Evolutionary conservation across 139 green algal genomes (phyloP).

Genomic region (Chlamydomonas asymmetrica): DNA sequence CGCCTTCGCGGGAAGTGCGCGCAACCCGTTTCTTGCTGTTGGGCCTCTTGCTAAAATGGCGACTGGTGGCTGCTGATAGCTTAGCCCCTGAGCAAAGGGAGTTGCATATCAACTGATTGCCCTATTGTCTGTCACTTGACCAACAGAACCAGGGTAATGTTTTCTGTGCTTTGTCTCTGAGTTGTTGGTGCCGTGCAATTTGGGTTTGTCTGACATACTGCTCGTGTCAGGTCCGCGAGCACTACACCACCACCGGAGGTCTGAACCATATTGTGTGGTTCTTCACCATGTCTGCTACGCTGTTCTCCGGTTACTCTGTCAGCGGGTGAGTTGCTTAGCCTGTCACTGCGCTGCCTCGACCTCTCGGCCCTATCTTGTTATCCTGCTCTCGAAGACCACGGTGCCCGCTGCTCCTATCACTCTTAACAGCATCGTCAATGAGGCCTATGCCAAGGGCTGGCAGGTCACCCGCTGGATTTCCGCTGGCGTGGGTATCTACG

Average conservation of each 20-base stretch:
- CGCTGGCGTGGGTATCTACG: slow-evolving; percentile 45
- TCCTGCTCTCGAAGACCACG: too few species aligned
- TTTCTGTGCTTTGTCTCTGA: not conserved
- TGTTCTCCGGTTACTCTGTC: slow-evolving; percentile 53
- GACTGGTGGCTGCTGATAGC: too few species aligned
- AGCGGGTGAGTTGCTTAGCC: slow-evolving; percentile 23
- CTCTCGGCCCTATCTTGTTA: not conserved
- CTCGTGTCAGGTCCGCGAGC: slow-evolving; percentile 35
- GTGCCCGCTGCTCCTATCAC: not conserved
- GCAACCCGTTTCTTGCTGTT: too few species aligned
- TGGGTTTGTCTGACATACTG: too few species aligned
- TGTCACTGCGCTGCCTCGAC: not conserved
- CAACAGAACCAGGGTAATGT: not conserved
- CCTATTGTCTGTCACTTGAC: not conserved
- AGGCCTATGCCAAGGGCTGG: slow-evolving; percentile 45
- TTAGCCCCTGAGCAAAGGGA: not conserved
- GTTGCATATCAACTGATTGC: not conserved
- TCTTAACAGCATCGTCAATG: slow-evolving; percentile 42
- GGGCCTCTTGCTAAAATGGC: too few species aligned
- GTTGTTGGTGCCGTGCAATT: not conserved
- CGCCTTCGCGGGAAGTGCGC: too few species aligned
- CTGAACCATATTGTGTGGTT: slow-evolving; percentile 46
- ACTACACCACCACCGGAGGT: slow-evolving; percentile 42
- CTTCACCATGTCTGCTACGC: slow-evolving; percentile 49
- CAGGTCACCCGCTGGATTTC: slow-evolving; percentile 49